Evolutionary conservation across 331 rosid species (phyloP), one percentile per base, ranked within the genome.

Genomic region (Quercus phellos): DNA sequence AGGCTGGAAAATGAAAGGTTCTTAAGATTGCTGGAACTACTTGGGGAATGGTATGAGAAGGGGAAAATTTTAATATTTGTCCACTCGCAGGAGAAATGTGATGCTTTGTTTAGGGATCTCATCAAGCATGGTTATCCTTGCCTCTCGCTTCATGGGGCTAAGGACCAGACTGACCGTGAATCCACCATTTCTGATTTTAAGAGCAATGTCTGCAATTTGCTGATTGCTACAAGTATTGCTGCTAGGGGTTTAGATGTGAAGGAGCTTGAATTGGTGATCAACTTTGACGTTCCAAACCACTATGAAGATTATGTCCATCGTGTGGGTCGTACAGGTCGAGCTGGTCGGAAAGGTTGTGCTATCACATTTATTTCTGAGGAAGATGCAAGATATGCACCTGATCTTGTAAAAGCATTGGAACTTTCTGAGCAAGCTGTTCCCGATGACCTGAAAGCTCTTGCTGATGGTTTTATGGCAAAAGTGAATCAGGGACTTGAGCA

Each of bases 251-350:
- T 94, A 77, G 98, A 94, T 83, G 98, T 94, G 55, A 94, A 92
- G 91, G 98, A 94, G 79, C 98, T 94, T 19, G 98, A 94, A 79
- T 88, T 94, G 81, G 98, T 90, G 77, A 84, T 94, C 59, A 94
- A 94, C 85, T 94, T 74, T 83, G 96, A 94, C 81, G 93, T 78
- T 74, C 97, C 98, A 46, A 94, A 94, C 82, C 98, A 94, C 87
- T 94, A 94, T 26, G 98, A 94, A 87, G 98, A 94, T 72, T 94
- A 94, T 81, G 98, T 94, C 51, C 98, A 94, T 74, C 97, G 98
- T 2, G 98, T 94, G 77, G 97, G 97, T 50, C 96, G 97, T 55
- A 94, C 98, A 16, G 98, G 98, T 35, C 94, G 97, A 38, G 98
- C 98, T 80, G 98, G 97, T 9, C 90, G 94, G 56, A 92, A 94